Evolutionary conservation across 495 filamentous ascomycete species (phyloP).

Genomic region (Hypoxylon lenormandii): DNA sequence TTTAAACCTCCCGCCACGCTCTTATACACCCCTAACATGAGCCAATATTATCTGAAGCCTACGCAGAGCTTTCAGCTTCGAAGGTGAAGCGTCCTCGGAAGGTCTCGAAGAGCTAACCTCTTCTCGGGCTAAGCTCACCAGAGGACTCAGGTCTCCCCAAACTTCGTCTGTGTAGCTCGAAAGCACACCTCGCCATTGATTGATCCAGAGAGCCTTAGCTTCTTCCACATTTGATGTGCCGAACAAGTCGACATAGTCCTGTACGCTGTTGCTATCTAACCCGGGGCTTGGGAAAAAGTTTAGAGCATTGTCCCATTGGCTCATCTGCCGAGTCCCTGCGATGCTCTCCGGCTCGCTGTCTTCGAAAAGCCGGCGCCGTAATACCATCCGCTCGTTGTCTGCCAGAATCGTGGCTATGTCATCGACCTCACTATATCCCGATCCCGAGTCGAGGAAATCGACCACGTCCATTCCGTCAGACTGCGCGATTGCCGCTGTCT

Average conservation of each 20-base stretch:
- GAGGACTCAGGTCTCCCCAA: slow-evolving; percentile 77
- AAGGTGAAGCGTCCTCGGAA: slow-evolving; percentile 20
- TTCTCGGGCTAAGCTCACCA: slow-evolving; percentile 70
- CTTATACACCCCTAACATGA: slow-evolving; percentile 31
- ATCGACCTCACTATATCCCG: slow-evolving; percentile 37
- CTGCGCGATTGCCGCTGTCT: background rate
- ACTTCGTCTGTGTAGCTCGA: slow-evolving; percentile 79
- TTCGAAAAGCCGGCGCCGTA: slow-evolving; percentile 54
- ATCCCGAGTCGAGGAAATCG: slow-evolving; percentile 51
- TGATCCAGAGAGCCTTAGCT: slow-evolving; percentile 60
- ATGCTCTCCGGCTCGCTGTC: slow-evolving; percentile 11
- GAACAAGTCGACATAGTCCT: slow-evolving; percentile 43
- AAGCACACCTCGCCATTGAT: slow-evolving; percentile 72
- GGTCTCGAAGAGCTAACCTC: slow-evolving; percentile 62
- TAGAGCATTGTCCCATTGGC: slow-evolving; percentile 56
- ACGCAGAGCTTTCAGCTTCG: slow-evolving; percentile 33
- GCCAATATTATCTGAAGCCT: slow-evolving; percentile 45
- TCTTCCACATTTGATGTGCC: slow-evolving; percentile 55
- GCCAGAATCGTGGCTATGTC: slow-evolving; percentile 42
- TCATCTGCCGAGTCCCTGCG: slow-evolving; percentile 2
- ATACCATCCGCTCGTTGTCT: slow-evolving; percentile 36
- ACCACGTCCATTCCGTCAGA: slow-evolving; percentile 62
- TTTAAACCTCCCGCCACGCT: background rate
- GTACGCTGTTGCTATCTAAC: slow-evolving; percentile 16
- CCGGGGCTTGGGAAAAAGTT: slow-evolving; percentile 59